A percentile compares a stretch with the other conserved stretches of the same genome.
phyloP scores from a whole-genome alignment of 164 flowering plant species.

The Macadamia integrifolia region DNA sequence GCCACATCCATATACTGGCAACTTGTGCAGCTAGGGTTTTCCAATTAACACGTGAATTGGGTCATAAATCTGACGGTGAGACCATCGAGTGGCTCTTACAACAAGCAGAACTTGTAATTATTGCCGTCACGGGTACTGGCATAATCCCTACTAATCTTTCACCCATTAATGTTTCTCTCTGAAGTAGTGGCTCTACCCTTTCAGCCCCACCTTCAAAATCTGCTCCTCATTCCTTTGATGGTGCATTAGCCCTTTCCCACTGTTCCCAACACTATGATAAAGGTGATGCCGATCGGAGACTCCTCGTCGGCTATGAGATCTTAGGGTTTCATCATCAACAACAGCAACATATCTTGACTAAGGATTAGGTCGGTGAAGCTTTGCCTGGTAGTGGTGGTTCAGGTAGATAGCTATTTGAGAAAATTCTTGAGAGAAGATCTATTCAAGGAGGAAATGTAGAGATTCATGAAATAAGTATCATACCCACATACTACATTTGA shows the following conservation, averaged over 20 bases:
- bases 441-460: constrained; percentile 69
- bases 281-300: too few species aligned
- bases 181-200: too few species aligned
- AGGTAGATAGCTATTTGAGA: constrained; percentile 36
- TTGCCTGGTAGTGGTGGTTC: constrained; percentile 18
- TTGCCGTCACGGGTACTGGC: constrained; percentile 83
- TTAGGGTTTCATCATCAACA: constrained; percentile 49
- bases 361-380: constrained; percentile 47
- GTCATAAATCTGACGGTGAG: too few species aligned
- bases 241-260: constrained; percentile 34
- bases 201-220: constrained; percentile 67
- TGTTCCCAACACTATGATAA: constrained; percentile 28
- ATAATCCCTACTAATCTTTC: constrained; percentile 84
- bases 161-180: constrained; percentile 55
- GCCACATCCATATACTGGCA: constrained; percentile 79
- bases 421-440: constrained; percentile 68
- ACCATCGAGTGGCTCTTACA: too few species aligned
- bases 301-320: constrained; percentile 21
- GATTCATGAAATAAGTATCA: too few species aligned
- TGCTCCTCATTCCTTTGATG: constrained; percentile 50
- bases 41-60: constrained; percentile 65
- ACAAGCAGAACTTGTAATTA: constrained; percentile 83
- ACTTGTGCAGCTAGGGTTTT: constrained; percentile 80
- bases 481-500: too few species aligned
- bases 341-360: constrained; percentile 31